Percentiles rank a stretch among this genome's conserved stretches.
These are phyloP conservation scores for Phytophthora ohioensis DNA, from an alignment of 352 stramenopile genomes.

Conservation along the genomic window DNA sequence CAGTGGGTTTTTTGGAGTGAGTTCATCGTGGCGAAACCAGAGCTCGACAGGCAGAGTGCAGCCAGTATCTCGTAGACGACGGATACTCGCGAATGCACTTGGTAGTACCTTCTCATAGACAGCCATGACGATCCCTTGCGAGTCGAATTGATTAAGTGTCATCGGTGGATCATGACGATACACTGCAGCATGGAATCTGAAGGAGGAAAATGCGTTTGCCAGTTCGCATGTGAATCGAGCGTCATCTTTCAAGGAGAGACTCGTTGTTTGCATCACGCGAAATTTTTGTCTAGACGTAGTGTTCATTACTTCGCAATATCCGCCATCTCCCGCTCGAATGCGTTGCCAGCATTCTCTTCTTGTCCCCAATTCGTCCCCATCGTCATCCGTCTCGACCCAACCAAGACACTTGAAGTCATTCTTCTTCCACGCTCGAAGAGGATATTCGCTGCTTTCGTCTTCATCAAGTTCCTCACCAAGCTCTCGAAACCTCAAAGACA, in stretches of 20 bases:
- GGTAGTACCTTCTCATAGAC: slow-evolving; percentile 55
- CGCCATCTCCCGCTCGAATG: slow-evolving; percentile 58
- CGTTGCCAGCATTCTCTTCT: slow-evolving; percentile 70
- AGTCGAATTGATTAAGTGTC: slow-evolving; percentile 8
- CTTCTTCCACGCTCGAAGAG: slow-evolving; percentile 35
- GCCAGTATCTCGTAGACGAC: slow-evolving; percentile 44
- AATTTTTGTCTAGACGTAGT: slow-evolving; percentile 56
- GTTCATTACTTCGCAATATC: slow-evolving; percentile 76
- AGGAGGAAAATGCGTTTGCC: slow-evolving; percentile 64
- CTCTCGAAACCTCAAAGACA: slow-evolving; percentile 1
- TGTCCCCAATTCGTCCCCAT: slow-evolving; percentile 54
- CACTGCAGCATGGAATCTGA: slow-evolving; percentile 45
- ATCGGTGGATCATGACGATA: slow-evolving; percentile 76
- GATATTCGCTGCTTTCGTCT: slow-evolving; percentile 21
- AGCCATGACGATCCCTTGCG: slow-evolving; percentile 57
- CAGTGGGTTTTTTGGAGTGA: slow-evolving; percentile 48
- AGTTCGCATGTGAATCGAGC: slow-evolving; percentile 76
- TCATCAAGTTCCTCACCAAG: neutral
- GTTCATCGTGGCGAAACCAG: slow-evolving; percentile 63
- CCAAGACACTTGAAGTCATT: slow-evolving; percentile 71
- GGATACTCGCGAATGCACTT: slow-evolving; percentile 60
- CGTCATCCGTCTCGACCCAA: slow-evolving; percentile 69
- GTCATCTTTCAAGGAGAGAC: slow-evolving; percentile 71
- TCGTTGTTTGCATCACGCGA: slow-evolving; percentile 72
- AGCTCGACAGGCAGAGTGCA: slow-evolving; percentile 62